phyloP scores from a whole-genome alignment of 345 rosid species.

The Noccaea bulbosa region DNA sequence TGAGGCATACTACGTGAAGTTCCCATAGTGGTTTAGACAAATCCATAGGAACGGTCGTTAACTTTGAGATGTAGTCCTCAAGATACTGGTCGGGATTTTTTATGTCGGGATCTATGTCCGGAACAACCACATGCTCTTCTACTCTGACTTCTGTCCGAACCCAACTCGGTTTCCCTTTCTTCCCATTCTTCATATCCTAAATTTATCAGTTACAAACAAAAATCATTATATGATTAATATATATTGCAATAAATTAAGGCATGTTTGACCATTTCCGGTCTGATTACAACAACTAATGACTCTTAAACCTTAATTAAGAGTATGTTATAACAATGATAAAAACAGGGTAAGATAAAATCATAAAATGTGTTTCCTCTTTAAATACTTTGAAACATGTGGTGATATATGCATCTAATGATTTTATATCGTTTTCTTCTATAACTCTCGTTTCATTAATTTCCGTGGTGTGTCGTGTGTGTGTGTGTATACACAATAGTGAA shows the following conservation, averaged over 20 bases:
- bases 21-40: conserved; percentile 81
- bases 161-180: conserved; percentile 64
- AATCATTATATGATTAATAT: neutral
- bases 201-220: conserved; percentile 6
- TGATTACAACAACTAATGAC: conserved; percentile 14
- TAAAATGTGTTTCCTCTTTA: neutral
- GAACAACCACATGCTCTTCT: conserved; percentile 65
- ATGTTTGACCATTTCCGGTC: conserved; percentile 9
- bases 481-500: neutral
- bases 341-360: conserved; percentile 3
- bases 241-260: neutral
- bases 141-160: conserved; percentile 54
- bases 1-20: conserved; percentile 62
- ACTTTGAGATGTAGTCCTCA: conserved; percentile 69
- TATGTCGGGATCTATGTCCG: conserved; percentile 45
- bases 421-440: neutral
- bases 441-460: neutral
- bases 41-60: conserved; percentile 63
- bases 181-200: conserved; percentile 37
- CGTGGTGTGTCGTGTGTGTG: neutral
- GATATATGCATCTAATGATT: neutral
- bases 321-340: conserved; percentile 9
- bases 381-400: neutral
- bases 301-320: neutral
- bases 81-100: conserved; percentile 59